These are phyloP conservation scores for Arabidopsis hybrid DNA, from an alignment of 441 rosid genomes.

Conservation along the genomic window DNA sequence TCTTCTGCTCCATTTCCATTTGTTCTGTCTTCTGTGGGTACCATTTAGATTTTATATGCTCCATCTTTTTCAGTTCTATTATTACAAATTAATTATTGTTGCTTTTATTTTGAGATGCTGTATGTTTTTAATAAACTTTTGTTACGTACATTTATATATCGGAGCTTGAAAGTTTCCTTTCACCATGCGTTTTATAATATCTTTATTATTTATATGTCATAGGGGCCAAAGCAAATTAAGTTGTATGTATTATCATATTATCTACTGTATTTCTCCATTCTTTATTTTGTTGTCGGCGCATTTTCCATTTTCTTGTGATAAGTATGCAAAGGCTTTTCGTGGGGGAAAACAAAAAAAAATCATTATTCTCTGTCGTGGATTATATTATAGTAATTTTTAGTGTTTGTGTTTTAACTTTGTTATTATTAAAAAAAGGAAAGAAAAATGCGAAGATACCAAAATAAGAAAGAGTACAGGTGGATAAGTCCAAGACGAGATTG, in stretches of 20 bases:
- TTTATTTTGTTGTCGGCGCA: background rate
- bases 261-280: slow-evolving; percentile 1
- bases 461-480: slow-evolving; percentile 35
- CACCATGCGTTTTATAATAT: slow-evolving; percentile 28
- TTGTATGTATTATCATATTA: background rate
- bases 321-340: background rate
- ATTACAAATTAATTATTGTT: slow-evolving; percentile 24
- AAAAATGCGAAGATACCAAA: slow-evolving; percentile 31
- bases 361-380: background rate
- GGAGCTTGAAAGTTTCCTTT: slow-evolving; percentile 9
- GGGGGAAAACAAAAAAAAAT: background rate
- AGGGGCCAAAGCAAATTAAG: background rate
- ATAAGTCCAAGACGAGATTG: slow-evolving; percentile 31
- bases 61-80: slow-evolving; percentile 37
- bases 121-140: background rate
- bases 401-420: background rate
- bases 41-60: slow-evolving; percentile 43
- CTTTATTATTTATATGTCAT: background rate
- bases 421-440: background rate
- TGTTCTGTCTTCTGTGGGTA: slow-evolving; percentile 41
- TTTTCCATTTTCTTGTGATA: background rate
- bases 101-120: slow-evolving; percentile 21
- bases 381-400: background rate
- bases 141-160: background rate
- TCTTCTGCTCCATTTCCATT: slow-evolving; percentile 41